Conservation (phyloP, 371 early-diverging fungal species). For the Mucor piriformis region DNA sequence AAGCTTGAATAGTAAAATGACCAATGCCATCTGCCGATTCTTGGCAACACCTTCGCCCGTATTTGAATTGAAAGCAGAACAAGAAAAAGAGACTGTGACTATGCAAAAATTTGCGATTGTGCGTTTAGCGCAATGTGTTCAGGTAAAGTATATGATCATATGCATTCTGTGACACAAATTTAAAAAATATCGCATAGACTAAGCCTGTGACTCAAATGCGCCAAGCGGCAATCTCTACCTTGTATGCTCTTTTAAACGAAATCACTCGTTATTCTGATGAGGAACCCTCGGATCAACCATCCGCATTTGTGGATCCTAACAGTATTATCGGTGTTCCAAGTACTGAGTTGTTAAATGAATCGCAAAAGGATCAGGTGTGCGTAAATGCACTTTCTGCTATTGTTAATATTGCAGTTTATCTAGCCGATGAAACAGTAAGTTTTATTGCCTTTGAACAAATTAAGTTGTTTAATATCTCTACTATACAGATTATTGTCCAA, state of each 20-base stretch:
- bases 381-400: constrained; percentile 64
- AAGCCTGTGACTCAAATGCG: constrained; percentile 41
- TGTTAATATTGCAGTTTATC: constrained; percentile 65
- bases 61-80: constrained; percentile 46
- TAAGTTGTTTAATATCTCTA: too few relatives aligned
- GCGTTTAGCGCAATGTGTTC: constrained; percentile 61
- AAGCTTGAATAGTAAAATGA: constrained; percentile 54
- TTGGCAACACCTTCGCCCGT: constrained; percentile 65
- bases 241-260: constrained; percentile 59
- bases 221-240: constrained; percentile 55
- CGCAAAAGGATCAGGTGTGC: constrained; percentile 56
- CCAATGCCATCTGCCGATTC: constrained; percentile 60
- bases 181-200: constrained; percentile 19
- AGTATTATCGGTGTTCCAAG: constrained; percentile 27
- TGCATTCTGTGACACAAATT: too few relatives aligned
- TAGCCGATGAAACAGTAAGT: constrained; percentile 64
- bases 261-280: constrained; percentile 51
- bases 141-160: constrained; percentile 34
- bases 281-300: not conserved
- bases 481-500: constrained; percentile 55
- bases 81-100: constrained; percentile 23
- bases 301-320: constrained; percentile 3
- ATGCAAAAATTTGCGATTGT: constrained; percentile 61
- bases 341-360: constrained; percentile 36
- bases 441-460: not conserved